Conservation (phyloP, 768 basidiomycete genomes). For the Leccinum broughii region DNA sequence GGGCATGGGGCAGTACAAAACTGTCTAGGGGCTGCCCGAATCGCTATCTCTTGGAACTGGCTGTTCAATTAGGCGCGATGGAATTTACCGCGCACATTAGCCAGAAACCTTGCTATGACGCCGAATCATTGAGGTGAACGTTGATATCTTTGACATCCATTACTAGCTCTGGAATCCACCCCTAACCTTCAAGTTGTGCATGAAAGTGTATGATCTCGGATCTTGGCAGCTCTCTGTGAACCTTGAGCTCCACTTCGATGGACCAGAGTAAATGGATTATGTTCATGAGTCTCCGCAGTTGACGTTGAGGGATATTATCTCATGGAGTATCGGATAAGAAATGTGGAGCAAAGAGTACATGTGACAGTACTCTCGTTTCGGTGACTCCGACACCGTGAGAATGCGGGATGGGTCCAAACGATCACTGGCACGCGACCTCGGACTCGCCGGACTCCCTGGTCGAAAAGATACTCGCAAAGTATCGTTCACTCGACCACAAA, state of each 20-base stretch:
- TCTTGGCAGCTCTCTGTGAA: not conserved
- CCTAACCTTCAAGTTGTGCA: not conserved
- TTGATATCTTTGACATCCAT: not conserved
- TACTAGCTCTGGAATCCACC: not conserved
- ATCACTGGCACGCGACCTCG: not conserved
- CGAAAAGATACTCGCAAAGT: constrained; percentile 41
- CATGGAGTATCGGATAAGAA: no score
- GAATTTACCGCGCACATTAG: not conserved
- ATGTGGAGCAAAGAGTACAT: no score
- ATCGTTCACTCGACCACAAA: constrained; percentile 45
- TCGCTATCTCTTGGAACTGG: not conserved
- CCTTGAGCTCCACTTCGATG: not conserved
- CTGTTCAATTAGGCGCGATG: not conserved
- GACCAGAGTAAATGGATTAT: not conserved
- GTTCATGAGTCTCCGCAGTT: not conserved
- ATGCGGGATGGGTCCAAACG: constrained; percentile 9
- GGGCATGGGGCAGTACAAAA: constrained; percentile 14
- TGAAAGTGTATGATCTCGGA: not conserved
- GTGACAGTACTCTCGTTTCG: not conserved
- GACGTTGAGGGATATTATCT: not conserved
- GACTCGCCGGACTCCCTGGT: constrained; percentile 34
- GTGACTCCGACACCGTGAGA: not conserved
- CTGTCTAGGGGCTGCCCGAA: not conserved
- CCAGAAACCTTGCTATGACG: not conserved
- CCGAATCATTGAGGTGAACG: not conserved